Percentiles rank a stretch among this genome's conserved stretches.
Conservation (phyloP, 208 protist genomes). For the Jaenimonas drosophilae region DNA sequence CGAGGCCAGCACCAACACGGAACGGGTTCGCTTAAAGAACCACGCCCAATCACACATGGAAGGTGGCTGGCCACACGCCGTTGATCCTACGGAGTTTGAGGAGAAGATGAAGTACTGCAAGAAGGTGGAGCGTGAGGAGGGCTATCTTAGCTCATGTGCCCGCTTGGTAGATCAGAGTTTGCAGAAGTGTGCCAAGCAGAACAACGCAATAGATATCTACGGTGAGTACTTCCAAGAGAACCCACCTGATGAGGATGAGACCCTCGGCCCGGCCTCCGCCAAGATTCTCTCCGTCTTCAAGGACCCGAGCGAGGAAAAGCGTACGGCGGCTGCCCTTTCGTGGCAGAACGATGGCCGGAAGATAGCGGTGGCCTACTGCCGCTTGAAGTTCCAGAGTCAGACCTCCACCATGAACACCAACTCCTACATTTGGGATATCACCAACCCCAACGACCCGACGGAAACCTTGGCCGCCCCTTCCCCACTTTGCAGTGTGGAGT, state of each 20-base stretch:
- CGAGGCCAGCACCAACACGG: conserved; percentile 92
- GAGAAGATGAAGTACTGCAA: conserved; percentile 95
- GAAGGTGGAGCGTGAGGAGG: conserved; percentile 94
- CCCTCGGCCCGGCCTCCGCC: conserved; percentile 76
- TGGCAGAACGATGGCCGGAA: conserved; percentile 93
- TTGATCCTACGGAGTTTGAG: conserved; percentile 93
- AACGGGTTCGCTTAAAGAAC: conserved; percentile 82
- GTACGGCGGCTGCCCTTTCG: conserved; percentile 88
- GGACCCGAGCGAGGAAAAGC: conserved; percentile 83
- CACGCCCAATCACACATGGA: conserved; percentile 92
- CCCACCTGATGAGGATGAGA: conserved; percentile 64
- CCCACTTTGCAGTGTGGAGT: conserved; percentile 92
- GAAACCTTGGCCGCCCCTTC: conserved; percentile 90
- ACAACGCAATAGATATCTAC: conserved; percentile 97
- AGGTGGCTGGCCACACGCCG: conserved; percentile 95
- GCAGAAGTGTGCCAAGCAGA: conserved; percentile 92
- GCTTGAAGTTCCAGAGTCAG: conserved; percentile 92
- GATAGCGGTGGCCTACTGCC: conserved; percentile 92
- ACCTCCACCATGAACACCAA: conserved; percentile 86
- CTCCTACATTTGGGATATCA: conserved; percentile 96
- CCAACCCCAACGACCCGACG: conserved; percentile 93
- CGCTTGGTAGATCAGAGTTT: conserved; percentile 81
- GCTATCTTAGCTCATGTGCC: conserved; percentile 87
- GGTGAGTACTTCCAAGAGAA: conserved; percentile 91
- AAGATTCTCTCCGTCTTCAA: conserved; percentile 94